Evolutionary conservation across 1,284 basidiomycete genomes (phyloP).

Genomic region (Moesziomyces sp.): DNA sequence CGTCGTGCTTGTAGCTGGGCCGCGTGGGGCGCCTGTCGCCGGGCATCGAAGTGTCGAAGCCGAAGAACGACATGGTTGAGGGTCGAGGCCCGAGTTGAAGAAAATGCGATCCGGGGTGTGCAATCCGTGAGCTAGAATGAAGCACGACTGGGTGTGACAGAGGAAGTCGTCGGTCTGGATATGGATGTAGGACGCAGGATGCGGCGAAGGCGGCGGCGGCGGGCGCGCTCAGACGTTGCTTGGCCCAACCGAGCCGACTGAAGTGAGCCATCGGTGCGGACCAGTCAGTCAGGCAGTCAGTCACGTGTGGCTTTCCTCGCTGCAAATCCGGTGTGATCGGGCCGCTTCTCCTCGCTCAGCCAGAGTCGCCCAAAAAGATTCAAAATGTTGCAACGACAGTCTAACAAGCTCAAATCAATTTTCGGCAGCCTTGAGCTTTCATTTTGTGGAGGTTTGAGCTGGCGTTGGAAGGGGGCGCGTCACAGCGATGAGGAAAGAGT

Average conservation of each 20-base stretch:
- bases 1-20: slow-evolving; percentile 22
- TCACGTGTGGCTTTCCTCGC: slow-evolving; percentile 2
- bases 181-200: too few relatives aligned
- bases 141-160: too few relatives aligned
- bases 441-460: slow-evolving; percentile 6
- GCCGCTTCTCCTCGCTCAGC: background rate
- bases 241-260: background rate
- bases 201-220: too few relatives aligned
- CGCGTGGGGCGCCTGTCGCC: slow-evolving; percentile 36
- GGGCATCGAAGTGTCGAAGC: slow-evolving; percentile 65
- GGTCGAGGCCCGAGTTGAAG: background rate
- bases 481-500: background rate
- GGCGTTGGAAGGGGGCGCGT: too few relatives aligned
- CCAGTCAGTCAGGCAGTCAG: slow-evolving; percentile 19
- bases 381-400: too few relatives aligned
- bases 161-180: too few relatives aligned
- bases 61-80: slow-evolving; percentile 65
- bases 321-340: slow-evolving; percentile 1
- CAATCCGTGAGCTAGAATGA: too few relatives aligned
- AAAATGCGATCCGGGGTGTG: background rate
- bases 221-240: slow-evolving; percentile 1
- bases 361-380: background rate
- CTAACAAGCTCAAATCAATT: background rate
- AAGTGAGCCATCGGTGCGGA: background rate
- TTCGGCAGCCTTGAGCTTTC: too few relatives aligned